Evolutionary conservation across 768 basidiomycete genomes (phyloP), one percentile per base, ranked within the genome.

Genomic region (Mycena floridula): DNA sequence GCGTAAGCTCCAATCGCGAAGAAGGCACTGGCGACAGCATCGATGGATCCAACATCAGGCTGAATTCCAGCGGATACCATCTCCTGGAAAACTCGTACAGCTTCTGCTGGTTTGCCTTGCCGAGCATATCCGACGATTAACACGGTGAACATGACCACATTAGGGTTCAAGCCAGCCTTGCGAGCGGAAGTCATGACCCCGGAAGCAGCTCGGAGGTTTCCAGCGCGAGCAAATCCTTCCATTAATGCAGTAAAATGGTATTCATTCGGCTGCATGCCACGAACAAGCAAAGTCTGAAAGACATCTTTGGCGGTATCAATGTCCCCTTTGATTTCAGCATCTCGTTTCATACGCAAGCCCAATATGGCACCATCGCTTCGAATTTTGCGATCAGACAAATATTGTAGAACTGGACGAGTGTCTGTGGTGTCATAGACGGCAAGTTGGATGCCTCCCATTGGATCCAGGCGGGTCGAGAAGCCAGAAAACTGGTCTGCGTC

Each of bases 161-260:
- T 79, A 18, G 81, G 76, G 20, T 66, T 60, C 47, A 84, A 58
- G 21, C 80, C 78, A 4, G 71, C 67, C 30, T 65, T 61, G 30
- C 58, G 54, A 22, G 80, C 76, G 15, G 76, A 62, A 47, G 61
- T 63, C 67, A 93, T 72, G 35, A 81, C 64, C 41, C 69, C 67
- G 45, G 71, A 60, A 21, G 88, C 85, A 16, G 67, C 68, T 12
- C 60, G 54, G 49, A 84, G 65, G 59, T 89, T 71, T n/a, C 85
- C 86, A 1, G 62, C 60, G 3, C 62, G 67, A 15, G 72, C 63
- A 52, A 81, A 82, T n/a, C 85, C 86, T 51, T 87, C 80, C 73
- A 93, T 81, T 46, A 93, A 64, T 42, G 86, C 80, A 24, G 70
- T 68, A 53, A 80, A 83, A 61, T 93, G 90, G 56, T 86, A 78